Evolutionary conservation across 1,139 yeast species (phyloP).

Genomic region (Petasospora fabianii): DNA sequence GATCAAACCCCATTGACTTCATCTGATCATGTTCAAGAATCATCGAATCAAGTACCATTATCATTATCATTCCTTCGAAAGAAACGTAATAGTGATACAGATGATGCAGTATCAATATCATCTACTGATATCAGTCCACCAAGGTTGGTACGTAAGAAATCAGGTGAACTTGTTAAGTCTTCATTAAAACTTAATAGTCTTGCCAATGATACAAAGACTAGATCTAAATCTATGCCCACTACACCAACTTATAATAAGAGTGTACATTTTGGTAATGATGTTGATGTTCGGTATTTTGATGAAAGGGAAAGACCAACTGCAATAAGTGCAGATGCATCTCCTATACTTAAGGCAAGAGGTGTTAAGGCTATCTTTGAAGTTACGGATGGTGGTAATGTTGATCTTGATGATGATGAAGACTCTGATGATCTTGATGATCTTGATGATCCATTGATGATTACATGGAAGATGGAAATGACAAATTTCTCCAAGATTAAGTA

Average conservation of each 20-base stretch:
- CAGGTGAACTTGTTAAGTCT: conserved; percentile 78
- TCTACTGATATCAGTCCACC: conserved; percentile 10
- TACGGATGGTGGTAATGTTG: conserved; percentile 25
- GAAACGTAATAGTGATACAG: conserved; percentile 17
- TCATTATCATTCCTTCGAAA: conserved; percentile 22
- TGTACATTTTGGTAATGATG: conserved; percentile 74
- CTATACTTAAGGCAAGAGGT: conserved; percentile 35
- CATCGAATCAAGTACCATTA: conserved; percentile 5
- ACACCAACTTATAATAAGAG: conserved; percentile 63
- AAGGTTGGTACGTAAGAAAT: conserved; percentile 59
- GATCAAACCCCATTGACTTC: neutral
- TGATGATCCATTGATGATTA: conserved; percentile 17
- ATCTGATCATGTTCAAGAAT: neutral
- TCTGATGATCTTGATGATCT: conserved; percentile 28
- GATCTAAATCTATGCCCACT: conserved; percentile 65
- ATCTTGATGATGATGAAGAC: conserved; percentile 19
- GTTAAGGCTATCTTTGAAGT: conserved; percentile 19
- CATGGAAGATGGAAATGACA: conserved; percentile 50
- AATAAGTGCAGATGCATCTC: conserved; percentile 64
- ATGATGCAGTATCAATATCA: conserved; percentile 3
- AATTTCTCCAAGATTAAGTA: conserved; percentile 41
- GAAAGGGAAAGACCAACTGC: conserved; percentile 72
- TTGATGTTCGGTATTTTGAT: conserved; percentile 68
- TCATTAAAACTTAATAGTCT: conserved; percentile 54
- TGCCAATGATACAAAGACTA: conserved; percentile 38